These are phyloP conservation scores for Raffaelea albimanens DNA, from an alignment of 2,329 filamentous ascomycete species.

Conservation along the genomic window DNA sequence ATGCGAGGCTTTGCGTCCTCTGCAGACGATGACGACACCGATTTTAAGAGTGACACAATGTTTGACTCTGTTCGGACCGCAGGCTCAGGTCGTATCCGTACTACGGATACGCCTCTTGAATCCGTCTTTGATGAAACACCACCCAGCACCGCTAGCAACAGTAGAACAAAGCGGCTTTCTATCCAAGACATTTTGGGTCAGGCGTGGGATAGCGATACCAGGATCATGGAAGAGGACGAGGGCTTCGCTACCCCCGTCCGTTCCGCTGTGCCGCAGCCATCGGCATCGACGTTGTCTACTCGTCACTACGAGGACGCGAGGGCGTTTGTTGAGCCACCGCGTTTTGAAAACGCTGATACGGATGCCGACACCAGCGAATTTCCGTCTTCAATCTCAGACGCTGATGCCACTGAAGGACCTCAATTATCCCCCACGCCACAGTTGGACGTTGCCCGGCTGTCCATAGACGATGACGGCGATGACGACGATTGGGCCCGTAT, in stretches of 20 bases:
- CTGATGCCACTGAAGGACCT: no score
- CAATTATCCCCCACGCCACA: no score
- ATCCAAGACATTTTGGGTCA: slow-evolving; percentile 50
- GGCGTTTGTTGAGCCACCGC: background rate
- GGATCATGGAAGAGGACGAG: slow-evolving; percentile 57
- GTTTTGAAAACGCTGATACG: no score
- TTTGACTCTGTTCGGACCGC: slow-evolving; percentile 69
- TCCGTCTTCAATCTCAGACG: no score
- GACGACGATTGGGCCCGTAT: slow-evolving; percentile 56
- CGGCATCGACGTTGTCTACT: background rate
- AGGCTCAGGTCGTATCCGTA: slow-evolving; percentile 56
- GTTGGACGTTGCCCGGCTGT: no score
- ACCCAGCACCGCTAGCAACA: slow-evolving; percentile 44
- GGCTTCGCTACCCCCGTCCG: slow-evolving; percentile 41
- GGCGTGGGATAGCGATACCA: slow-evolving; percentile 44
- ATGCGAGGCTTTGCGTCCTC: slow-evolving; percentile 49
- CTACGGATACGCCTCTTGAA: slow-evolving; percentile 62
- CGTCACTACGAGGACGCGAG: background rate
- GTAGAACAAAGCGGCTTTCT: slow-evolving; percentile 44
- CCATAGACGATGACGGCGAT: slow-evolving; percentile 45
- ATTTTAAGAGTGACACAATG: slow-evolving; percentile 66
- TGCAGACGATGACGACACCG: slow-evolving; percentile 68
- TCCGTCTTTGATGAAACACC: slow-evolving; percentile 77
- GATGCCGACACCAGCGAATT: no score
- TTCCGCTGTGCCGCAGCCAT: background rate